These are phyloP conservation scores for Fusarium beomiforme DNA, from an alignment of 2,329 filamentous ascomycete genomes.

Conservation along the genomic window DNA sequence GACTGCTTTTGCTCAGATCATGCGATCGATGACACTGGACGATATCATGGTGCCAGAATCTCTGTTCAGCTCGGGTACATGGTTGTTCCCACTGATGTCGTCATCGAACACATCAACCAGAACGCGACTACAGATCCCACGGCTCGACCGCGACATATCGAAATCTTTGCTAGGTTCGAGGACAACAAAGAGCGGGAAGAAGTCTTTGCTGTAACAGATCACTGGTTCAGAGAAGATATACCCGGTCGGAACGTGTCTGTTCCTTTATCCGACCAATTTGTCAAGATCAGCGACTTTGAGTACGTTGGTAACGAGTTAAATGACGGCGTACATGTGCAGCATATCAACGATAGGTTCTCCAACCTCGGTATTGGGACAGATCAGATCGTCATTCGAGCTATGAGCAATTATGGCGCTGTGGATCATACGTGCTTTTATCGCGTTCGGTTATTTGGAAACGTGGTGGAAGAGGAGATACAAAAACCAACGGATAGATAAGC, in stretches of 20 bases:
- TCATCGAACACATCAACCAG: conserved; percentile 76
- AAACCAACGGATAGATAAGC: no score
- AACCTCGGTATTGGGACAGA: conserved; percentile 59
- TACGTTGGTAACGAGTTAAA: conserved; percentile 59
- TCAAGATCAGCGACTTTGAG: conserved; percentile 66
- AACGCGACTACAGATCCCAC: conserved; percentile 69
- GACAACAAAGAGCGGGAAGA: conserved; percentile 54
- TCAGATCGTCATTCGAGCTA: conserved; percentile 63
- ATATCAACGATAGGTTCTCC: conserved; percentile 61
- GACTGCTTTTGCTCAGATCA: conserved; percentile 85
- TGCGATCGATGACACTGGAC: conserved; percentile 51
- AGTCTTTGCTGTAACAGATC: conserved; percentile 54
- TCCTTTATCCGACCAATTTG: conserved; percentile 53
- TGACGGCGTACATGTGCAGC: conserved; percentile 63
- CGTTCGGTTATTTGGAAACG: conserved; percentile 63
- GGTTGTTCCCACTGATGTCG: conserved; percentile 74
- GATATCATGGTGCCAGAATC: conserved; percentile 69
- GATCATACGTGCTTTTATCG: conserved; percentile 75
- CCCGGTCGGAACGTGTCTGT: conserved; percentile 45
- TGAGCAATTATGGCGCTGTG: conserved; percentile 66
- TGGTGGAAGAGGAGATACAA: neutral
- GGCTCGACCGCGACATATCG: conserved; percentile 73
- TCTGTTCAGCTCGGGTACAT: conserved; percentile 67
- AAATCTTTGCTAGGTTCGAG: conserved; percentile 72
- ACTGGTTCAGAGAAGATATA: conserved; percentile 47